Evolutionary conservation across 148 eudicot species (phyloP).

Genomic region (Selenicereus undatus): DNA sequence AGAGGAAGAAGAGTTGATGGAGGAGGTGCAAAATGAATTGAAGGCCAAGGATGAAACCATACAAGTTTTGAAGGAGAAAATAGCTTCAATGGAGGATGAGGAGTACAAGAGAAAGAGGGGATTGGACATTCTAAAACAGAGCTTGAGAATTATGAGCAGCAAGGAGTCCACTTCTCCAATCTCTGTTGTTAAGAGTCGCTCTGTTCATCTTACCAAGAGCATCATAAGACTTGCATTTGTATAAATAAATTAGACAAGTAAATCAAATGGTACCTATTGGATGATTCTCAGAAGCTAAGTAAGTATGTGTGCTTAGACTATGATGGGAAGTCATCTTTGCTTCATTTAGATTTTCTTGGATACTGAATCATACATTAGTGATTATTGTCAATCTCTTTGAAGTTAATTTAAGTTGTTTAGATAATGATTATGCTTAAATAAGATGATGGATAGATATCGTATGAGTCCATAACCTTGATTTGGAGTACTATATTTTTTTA

Average conservation of each 20-base stretch:
- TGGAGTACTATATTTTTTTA: too few relatives aligned
- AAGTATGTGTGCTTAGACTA: neutral
- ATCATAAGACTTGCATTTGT: conserved; percentile 19
- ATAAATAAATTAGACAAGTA: neutral
- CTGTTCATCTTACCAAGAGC: conserved; percentile 12
- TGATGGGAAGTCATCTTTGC: too few relatives aligned
- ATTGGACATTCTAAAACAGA: conserved; percentile 64
- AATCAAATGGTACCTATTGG: neutral
- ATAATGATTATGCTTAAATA: too few relatives aligned
- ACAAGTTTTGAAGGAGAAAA: conserved; percentile 32
- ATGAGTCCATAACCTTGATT: too few relatives aligned
- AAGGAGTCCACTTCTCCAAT: conserved; percentile 28
- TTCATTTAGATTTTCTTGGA: too few relatives aligned
- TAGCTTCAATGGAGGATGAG: conserved; percentile 50
- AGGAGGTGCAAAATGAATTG: conserved; percentile 51
- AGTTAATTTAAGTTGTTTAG: too few relatives aligned
- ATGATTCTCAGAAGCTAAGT: conserved; percentile 29
- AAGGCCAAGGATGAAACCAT: conserved; percentile 57
- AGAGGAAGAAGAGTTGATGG: conserved; percentile 42
- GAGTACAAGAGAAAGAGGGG: conserved; percentile 49
- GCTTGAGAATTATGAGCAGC: conserved; percentile 59
- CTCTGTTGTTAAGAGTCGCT: conserved; percentile 16
- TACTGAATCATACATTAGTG: too few relatives aligned
- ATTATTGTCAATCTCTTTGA: too few relatives aligned
- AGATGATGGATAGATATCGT: too few relatives aligned